phyloP scores from a whole-genome alignment of 176 grass and related monocot species.

The Tuctoria greenei region DNA sequence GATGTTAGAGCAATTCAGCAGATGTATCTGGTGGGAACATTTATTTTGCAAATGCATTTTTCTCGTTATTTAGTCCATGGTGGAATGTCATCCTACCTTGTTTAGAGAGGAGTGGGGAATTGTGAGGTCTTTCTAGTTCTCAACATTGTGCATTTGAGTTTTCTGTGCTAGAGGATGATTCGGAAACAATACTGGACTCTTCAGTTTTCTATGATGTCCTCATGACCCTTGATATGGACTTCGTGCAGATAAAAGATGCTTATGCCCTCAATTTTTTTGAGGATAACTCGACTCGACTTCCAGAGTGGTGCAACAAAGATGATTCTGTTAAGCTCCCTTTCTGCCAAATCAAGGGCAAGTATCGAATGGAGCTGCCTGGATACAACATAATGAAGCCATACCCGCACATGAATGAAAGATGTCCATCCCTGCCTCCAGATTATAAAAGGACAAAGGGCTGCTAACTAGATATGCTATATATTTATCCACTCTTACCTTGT shows the following conservation, averaged over 20 bases:
- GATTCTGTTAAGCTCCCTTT: slow-evolving; percentile 80
- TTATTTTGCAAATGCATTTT: not conserved
- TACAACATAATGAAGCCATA: slow-evolving; percentile 87
- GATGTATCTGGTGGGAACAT: not conserved
- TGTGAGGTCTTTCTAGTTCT: too few relatives aligned
- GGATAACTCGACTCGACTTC: slow-evolving; percentile 59
- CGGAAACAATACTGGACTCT: too few relatives aligned
- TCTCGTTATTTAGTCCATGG: not conserved
- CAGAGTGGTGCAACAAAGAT: slow-evolving; percentile 90
- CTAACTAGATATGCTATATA: slow-evolving; percentile 36
- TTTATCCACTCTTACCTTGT: slow-evolving; percentile 20
- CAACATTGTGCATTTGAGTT: not conserved
- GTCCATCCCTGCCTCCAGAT: slow-evolving; percentile 75
- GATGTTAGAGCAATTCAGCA: not conserved
- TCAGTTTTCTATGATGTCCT: not conserved
- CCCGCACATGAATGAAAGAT: slow-evolving; percentile 89
- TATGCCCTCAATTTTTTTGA: slow-evolving; percentile 93
- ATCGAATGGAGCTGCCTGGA: slow-evolving; percentile 92
- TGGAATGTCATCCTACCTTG: too few relatives aligned
- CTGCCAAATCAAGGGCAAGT: slow-evolving; percentile 91
- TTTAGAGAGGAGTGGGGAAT: too few relatives aligned
- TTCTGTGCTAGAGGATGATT: not conserved
- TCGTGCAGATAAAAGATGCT: slow-evolving; percentile 93
- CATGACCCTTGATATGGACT: not conserved
- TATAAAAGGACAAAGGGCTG: slow-evolving; percentile 55